Conservation (phyloP, 345 rosid genomes). For the Salix exigua region DNA sequence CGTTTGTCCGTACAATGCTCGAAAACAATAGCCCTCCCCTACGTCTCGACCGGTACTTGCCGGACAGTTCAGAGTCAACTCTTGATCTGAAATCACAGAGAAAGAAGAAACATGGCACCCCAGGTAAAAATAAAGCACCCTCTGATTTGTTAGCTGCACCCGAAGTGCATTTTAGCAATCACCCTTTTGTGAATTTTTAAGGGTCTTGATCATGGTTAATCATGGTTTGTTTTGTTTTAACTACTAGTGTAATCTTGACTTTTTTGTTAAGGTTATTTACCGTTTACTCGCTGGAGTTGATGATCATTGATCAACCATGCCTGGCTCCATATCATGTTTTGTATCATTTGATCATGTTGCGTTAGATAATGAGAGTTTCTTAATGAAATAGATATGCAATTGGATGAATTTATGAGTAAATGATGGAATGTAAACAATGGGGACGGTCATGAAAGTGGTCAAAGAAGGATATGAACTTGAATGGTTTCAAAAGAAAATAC, state of each 20-base stretch:
- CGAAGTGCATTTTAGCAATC: background rate
- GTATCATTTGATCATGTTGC: background rate
- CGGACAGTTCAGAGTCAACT: constrained; percentile 48
- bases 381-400: background rate
- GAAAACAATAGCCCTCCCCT: constrained; percentile 22
- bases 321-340: background rate
- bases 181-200: background rate
- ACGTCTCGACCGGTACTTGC: constrained; percentile 46
- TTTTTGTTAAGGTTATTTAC: background rate
- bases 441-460: no score
- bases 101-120: constrained; percentile 14
- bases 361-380: background rate
- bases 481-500: no score
- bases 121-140: constrained; percentile 6
- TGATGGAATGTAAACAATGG: no score
- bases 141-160: background rate
- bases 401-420: background rate
- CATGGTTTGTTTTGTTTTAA: background rate
- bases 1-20: constrained; percentile 42
- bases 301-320: background rate
- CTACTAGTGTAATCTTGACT: background rate
- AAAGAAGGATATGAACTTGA: no score
- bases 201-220: background rate
- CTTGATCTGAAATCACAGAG: constrained; percentile 31
- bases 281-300: background rate